Evolutionary conservation across 495 filamentous ascomycete species (phyloP), one percentile per base, ranked within the genome.

Genomic region (Baudoinia panamericana): DNA sequence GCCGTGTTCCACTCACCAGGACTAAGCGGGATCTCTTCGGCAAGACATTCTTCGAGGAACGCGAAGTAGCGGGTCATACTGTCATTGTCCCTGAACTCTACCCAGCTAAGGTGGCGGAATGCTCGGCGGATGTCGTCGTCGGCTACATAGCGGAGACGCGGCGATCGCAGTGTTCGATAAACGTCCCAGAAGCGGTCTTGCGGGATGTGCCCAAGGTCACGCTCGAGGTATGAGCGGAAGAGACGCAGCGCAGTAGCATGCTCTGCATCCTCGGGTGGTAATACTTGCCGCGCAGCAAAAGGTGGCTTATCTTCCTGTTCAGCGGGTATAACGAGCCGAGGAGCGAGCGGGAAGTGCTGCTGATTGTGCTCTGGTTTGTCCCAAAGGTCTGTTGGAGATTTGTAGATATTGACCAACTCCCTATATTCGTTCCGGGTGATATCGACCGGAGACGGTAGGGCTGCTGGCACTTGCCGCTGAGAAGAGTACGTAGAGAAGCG

Each of bases 21-120:
- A 1, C 66, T 76, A 36, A 94, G 53, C 2, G 76, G 68, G 13
- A 92, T 69, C 9, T 69, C 66, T 22, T 71, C 64, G 20, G 65
- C 57, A 55, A 83, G 75, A 66, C 87, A 77, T 55, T 97, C 88
- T 37, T 85, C 80, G 12, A 95, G 62, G 23, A 95, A 63, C 3
- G 76, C 73, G 30, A 95, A 73, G 56, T 85, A 96, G 23, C 82
- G 79, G 38, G 90, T 56, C 77, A 84, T 84, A 2, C 72, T 69
- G 30, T 69, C 60, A 36, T 68, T 60, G 20, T 42, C 16, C 35
- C 74, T 75, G 15, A 58, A 60, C 31, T 76, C 67, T 6, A 75
- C 68, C 54, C 69, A 65, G 18, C 80, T 76, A 23, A 97, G 67
- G 38, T 70, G 70, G 16, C 68, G 69, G 37, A 93, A 61, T n/a